Conservation (phyloP, 2,329 filamentous ascomycete species). For the Pseudogymnoascus sp. region DNA sequence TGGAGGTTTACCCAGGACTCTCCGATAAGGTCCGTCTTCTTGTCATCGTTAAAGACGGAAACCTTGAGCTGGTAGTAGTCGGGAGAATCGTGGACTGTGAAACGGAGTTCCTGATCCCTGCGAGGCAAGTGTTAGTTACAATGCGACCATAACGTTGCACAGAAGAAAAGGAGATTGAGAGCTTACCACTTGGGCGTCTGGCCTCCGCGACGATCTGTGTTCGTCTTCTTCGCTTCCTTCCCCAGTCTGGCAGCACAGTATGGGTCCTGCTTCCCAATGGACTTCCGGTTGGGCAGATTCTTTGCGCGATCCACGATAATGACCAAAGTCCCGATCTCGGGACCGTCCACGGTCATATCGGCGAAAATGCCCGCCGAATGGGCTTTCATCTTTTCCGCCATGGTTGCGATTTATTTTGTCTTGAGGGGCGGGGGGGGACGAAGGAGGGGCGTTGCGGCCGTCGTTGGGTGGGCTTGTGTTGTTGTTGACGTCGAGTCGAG, state of each 20-base stretch:
- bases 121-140: constrained; percentile 17
- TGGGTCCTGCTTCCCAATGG: constrained; percentile 96
- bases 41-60: constrained; percentile 96
- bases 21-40: constrained; percentile 92
- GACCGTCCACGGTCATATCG: constrained; percentile 88
- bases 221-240: constrained; percentile 96
- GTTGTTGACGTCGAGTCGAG: constrained; percentile 1
- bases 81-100: constrained; percentile 89
- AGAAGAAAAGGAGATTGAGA: not conserved
- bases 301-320: constrained; percentile 89
- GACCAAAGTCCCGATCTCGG: constrained; percentile 86
- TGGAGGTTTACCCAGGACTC: constrained; percentile 84
- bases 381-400: constrained; percentile 46
- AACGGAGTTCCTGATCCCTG: constrained; percentile 97
- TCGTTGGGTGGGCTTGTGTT: not conserved
- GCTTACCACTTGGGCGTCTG: constrained; percentile 91
- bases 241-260: constrained; percentile 91
- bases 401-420: constrained; percentile 21
- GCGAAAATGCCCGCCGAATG: constrained; percentile 92
- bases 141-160: not conserved
- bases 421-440: not conserved
- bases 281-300: constrained; percentile 93
- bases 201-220: constrained; percentile 85
- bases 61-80: constrained; percentile 96
- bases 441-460: not conserved